Conservation (phyloP, 129 eudicot genomes). For the Logfia minima region DNA sequence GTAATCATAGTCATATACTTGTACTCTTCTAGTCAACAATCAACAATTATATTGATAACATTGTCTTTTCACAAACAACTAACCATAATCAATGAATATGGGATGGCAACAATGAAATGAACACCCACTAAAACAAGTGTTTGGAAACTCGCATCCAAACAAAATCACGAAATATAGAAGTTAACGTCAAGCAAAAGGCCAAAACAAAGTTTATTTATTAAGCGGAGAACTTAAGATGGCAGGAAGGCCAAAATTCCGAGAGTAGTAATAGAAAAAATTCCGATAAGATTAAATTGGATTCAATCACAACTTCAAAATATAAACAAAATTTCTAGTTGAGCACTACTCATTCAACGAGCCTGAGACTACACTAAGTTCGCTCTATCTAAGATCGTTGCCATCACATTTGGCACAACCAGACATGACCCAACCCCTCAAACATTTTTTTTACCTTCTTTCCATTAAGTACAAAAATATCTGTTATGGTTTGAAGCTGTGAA, state of each 20-base stretch:
- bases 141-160: background rate
- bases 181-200: background rate
- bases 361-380: constrained; percentile 24
- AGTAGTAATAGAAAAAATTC: background rate
- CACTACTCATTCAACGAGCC: constrained; percentile 2
- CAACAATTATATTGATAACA: no score
- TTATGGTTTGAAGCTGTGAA: constrained; percentile 7
- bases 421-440: constrained; percentile 1
- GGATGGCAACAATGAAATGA: no score
- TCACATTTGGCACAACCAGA: background rate
- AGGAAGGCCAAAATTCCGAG: background rate
- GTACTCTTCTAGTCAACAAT: no score
- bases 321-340: constrained; percentile 20
- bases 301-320: constrained; percentile 14
- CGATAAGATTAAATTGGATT: constrained; percentile 10
- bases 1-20: no score
- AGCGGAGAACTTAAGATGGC: background rate
- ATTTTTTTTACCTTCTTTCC: background rate
- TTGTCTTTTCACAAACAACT: no score
- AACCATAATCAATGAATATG: no score
- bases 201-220: no score
- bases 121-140: constrained; percentile 3
- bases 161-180: no score
- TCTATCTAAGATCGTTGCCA: background rate
- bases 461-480: constrained; percentile 27